phyloP scores from a whole-genome alignment of 129 eudicot genomes.

The Helichrysum umbraculigerum region DNA sequence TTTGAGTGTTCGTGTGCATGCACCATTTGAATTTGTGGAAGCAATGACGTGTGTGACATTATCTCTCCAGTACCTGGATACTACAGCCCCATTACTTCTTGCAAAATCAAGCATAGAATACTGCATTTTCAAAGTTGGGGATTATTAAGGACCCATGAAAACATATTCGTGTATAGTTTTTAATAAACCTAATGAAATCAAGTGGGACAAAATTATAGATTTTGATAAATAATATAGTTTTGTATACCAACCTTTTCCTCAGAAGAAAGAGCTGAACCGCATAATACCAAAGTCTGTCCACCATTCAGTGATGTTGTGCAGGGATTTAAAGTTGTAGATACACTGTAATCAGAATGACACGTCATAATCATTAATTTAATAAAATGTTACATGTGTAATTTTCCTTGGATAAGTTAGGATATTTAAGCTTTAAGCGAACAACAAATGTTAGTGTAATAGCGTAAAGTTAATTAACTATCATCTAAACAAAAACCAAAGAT shows the following conservation, averaged over 20 bases:
- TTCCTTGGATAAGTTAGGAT: background rate
- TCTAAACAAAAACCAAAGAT: background rate
- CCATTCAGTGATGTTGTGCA: slow-evolving; percentile 38
- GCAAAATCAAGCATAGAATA: slow-evolving; percentile 61
- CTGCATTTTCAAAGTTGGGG: slow-evolving; percentile 41
- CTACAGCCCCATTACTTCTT: slow-evolving; percentile 54
- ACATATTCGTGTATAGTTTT: too few species aligned
- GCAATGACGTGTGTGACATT: slow-evolving; percentile 91
- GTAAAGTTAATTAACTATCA: background rate
- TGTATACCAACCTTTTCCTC: slow-evolving; percentile 64
- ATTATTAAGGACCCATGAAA: slow-evolving; percentile 3
- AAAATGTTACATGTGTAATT: background rate
- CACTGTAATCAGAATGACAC: slow-evolving; percentile 37
- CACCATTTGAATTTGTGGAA: slow-evolving; percentile 71
- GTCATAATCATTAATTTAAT: background rate
- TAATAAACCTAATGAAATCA: background rate
- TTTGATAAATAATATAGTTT: background rate
- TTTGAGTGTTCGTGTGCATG: slow-evolving; percentile 81
- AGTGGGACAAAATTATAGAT: background rate
- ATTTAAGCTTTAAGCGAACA: too few species aligned
- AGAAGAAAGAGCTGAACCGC: slow-evolving; percentile 83
- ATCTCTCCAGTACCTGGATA: slow-evolving; percentile 60
- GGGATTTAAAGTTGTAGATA: slow-evolving; percentile 28
- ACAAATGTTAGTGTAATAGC: background rate
- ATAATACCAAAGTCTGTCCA: slow-evolving; percentile 54